These are phyloP conservation scores for Xylaria sp. DNA, from an alignment of 2,329 filamentous ascomycete species.

Conservation along the genomic window DNA sequence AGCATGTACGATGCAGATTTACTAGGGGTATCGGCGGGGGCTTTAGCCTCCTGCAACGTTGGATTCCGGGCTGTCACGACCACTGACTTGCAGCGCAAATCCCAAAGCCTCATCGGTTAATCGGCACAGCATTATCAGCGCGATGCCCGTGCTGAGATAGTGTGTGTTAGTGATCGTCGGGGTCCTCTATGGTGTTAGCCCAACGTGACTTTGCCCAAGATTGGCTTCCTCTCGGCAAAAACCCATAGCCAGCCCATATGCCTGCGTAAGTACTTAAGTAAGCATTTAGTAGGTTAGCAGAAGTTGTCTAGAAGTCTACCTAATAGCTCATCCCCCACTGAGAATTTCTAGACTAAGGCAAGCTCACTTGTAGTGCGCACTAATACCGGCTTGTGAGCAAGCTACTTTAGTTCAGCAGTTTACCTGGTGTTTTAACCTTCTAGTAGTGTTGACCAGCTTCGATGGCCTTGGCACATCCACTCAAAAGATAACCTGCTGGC, in stretches of 20 bases:
- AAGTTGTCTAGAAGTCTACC: no score
- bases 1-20: constrained; percentile 4
- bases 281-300: no score
- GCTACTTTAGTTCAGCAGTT: constrained; percentile 11
- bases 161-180: constrained; percentile 9
- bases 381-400: constrained; percentile 2
- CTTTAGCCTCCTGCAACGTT: constrained; percentile 27
- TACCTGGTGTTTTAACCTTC: not conserved
- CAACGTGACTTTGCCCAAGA: no score
- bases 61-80: constrained; percentile 21
- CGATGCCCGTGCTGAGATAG: constrained; percentile 1
- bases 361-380: no score
- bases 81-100: constrained; percentile 25
- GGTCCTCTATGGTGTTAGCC: no score
- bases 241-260: no score
- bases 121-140: constrained; percentile 18
- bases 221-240: no score
- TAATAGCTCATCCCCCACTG: not conserved
- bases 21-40: no score
- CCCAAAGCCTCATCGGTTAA: constrained; percentile 27
- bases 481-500: constrained; percentile 19
- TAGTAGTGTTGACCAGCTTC: constrained; percentile 12
- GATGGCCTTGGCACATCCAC: constrained; percentile 22
- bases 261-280: no score
- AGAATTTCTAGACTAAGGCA: not conserved